Evolutionary conservation across 148 eudicot genomes (phyloP).

Genomic region (Selenicereus undatus): DNA sequence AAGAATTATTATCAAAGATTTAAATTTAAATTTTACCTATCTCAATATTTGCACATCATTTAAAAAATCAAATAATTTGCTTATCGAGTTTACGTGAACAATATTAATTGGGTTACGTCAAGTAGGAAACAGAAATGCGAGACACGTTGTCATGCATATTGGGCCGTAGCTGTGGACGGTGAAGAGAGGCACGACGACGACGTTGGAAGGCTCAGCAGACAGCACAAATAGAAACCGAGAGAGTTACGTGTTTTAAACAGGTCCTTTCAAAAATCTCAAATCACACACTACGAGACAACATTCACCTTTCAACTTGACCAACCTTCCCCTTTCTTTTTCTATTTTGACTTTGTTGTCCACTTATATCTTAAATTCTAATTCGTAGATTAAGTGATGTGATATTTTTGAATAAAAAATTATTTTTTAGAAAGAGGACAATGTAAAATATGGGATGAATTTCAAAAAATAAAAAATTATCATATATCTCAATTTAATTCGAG

Average conservation of each 20-base stretch:
- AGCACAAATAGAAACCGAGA: not conserved
- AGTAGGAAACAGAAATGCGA: not conserved
- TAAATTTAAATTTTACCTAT: too few species aligned
- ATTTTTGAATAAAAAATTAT: too few species aligned
- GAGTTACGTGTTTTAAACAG: slow-evolving; percentile 2
- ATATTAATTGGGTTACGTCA: not conserved
- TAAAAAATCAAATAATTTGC: too few species aligned
- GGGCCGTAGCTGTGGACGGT: not conserved
- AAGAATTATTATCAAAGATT: too few species aligned
- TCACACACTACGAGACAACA: slow-evolving; percentile 8
- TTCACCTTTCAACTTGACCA: slow-evolving; percentile 2
- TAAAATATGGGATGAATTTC: too few species aligned
- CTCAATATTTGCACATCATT: too few species aligned
- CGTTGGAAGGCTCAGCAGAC: not conserved
- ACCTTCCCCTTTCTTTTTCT: not conserved
- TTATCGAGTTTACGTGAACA: too few species aligned
- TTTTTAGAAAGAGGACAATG: too few species aligned
- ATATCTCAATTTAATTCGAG: too few species aligned
- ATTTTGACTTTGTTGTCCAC: slow-evolving; percentile 3
- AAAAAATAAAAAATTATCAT: too few species aligned
- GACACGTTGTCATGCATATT: not conserved
- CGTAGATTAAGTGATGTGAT: too few species aligned
- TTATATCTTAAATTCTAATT: not conserved
- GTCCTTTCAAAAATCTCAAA: slow-evolving; percentile 1
- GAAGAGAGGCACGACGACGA: not conserved